phyloP scores from a whole-genome alignment of 2,329 filamentous ascomycete species.

The Aspergillus costaricaensis region DNA sequence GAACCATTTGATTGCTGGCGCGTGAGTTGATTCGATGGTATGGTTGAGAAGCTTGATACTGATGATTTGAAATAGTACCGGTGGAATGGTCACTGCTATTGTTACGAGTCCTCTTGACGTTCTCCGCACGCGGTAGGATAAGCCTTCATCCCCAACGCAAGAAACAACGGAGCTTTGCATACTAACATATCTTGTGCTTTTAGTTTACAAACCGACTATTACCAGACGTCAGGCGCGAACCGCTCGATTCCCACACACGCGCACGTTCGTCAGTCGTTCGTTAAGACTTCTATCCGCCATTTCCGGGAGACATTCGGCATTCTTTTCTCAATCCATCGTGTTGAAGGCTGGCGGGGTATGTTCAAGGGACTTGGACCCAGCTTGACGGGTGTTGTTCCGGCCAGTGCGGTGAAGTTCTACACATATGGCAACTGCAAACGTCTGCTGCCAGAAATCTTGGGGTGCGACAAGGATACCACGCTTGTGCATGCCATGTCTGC shows the following conservation, averaged over 20 bases:
- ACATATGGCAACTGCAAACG: conserved; percentile 43
- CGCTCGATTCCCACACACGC: conserved; percentile 50
- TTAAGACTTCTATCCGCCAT: conserved; percentile 61
- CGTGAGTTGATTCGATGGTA: conserved; percentile 27
- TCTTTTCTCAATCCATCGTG: conserved; percentile 38
- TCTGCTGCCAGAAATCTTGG: conserved; percentile 32
- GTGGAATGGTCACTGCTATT: conserved; percentile 84
- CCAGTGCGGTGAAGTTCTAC: conserved; percentile 44
- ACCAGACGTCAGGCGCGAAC: conserved; percentile 70
- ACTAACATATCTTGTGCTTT: not conserved
- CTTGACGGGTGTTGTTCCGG: conserved; percentile 42
- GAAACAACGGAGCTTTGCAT: not conserved
- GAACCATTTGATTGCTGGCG: conserved; percentile 37
- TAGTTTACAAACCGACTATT: conserved; percentile 84
- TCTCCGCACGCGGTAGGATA: conserved; percentile 76
- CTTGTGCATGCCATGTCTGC: conserved; percentile 39
- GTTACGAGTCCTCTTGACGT: conserved; percentile 95
- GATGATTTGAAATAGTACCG: conserved; percentile 38
- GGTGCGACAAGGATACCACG: conserved; percentile 32
- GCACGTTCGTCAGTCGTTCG: conserved; percentile 52
- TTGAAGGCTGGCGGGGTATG: conserved; percentile 41
- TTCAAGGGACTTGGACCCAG: conserved; percentile 42
- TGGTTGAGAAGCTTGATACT: conserved; percentile 6
- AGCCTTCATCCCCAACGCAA: not conserved
- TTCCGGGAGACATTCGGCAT: conserved; percentile 38